phyloP scores from a whole-genome alignment of 345 rosid species.

The Arabidopsis arenosa region DNA sequence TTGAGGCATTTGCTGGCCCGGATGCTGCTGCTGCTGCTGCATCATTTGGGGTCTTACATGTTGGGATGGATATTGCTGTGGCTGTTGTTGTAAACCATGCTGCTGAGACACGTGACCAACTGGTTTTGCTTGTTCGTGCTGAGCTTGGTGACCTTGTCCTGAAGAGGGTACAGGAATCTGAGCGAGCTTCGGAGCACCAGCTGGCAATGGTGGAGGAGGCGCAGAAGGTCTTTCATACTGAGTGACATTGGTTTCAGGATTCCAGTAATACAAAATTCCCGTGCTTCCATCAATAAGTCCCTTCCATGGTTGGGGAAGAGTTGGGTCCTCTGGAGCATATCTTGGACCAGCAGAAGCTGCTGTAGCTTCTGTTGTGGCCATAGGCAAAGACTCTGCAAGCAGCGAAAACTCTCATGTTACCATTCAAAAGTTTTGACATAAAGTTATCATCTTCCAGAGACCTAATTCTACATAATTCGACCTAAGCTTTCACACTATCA shows the following conservation, averaged over 20 bases:
- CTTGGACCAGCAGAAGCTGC: constrained; percentile 70
- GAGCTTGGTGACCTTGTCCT: constrained; percentile 54
- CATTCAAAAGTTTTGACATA: constrained; percentile 3
- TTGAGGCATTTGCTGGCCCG: constrained; percentile 53
- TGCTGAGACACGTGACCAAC: constrained; percentile 58
- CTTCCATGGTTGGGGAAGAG: constrained; percentile 96
- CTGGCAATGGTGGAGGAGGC: constrained; percentile 44
- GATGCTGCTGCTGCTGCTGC: constrained; percentile 64
- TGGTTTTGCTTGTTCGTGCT: constrained; percentile 55
- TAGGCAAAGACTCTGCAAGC: constrained; percentile 48
- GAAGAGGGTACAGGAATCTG: constrained; percentile 59
- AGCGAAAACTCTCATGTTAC: constrained; percentile 26
- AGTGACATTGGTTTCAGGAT: constrained; percentile 90
- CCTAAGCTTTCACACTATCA: constrained; percentile 1
- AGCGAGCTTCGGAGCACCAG: constrained; percentile 56
- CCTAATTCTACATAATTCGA: constrained; percentile 15
- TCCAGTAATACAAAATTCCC: constrained; percentile 85
- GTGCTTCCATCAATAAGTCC: constrained; percentile 93
- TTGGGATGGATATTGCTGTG: constrained; percentile 54
- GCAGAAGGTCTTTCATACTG: constrained; percentile 90
- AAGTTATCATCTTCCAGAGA: constrained; percentile 16
- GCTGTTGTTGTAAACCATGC: constrained; percentile 59
- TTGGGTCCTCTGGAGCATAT: constrained; percentile 93
- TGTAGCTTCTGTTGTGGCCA: constrained; percentile 70
- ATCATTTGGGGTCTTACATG: constrained; percentile 64